phyloP scores from a whole-genome alignment of 129 eudicot species.

The Flaveria brownii region DNA sequence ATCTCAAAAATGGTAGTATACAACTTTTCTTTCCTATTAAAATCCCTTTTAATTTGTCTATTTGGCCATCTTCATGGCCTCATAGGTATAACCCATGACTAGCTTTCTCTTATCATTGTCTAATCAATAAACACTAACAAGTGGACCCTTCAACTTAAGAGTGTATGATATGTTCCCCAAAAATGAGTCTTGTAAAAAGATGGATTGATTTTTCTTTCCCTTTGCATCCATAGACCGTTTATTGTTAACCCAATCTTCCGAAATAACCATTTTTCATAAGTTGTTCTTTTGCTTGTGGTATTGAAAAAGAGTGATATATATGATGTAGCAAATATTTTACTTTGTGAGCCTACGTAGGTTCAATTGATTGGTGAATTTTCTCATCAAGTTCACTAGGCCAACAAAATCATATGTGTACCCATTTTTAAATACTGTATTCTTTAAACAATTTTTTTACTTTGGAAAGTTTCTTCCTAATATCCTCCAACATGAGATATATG shows the following conservation, averaged over 20 bases:
- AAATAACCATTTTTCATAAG: not conserved
- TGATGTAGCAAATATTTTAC: not conserved
- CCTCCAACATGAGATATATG: conserved; percentile 29
- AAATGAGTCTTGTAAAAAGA: not conserved
- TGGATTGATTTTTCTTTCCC: not conserved
- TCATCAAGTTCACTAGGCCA: too few relatives aligned
- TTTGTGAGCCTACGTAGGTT: not conserved
- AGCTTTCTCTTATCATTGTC: conserved; percentile 10
- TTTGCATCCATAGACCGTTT: not conserved
- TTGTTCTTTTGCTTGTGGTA: conserved; percentile 8
- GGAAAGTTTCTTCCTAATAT: not conserved
- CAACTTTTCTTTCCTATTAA: not conserved
- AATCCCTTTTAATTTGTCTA: conserved; percentile 1
- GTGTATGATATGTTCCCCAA: conserved; percentile 18
- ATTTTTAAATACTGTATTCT: not conserved
- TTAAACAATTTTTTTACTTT: not conserved
- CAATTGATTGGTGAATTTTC: too few relatives aligned
- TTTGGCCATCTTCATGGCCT: not conserved
- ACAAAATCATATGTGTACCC: too few relatives aligned
- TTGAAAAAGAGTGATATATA: not conserved
- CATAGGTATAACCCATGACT: conserved; percentile 13
- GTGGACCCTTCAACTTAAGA: not conserved
- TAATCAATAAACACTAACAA: too few relatives aligned
- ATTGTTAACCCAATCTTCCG: not conserved
- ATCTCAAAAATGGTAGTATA: not conserved